These are phyloP conservation scores for Penicillium herquei DNA, from an alignment of 495 filamentous ascomycete genomes.

Conservation along the genomic window DNA sequence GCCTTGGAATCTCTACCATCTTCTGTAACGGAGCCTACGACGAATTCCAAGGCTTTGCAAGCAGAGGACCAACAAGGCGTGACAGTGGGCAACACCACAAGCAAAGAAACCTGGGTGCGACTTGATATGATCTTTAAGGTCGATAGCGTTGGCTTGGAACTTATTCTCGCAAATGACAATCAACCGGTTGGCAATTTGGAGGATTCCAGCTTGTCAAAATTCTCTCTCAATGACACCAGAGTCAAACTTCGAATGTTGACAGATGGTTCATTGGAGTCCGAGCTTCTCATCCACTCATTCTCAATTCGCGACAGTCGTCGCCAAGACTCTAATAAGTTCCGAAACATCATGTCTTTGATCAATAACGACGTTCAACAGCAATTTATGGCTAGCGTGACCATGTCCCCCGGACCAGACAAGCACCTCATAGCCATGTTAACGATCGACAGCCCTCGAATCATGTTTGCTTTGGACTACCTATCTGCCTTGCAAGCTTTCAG, in stretches of 20 bases:
- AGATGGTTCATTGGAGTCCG: constrained; percentile 88
- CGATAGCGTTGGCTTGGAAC: constrained; percentile 79
- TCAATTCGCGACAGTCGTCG: constrained; percentile 88
- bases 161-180: constrained; percentile 73
- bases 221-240: constrained; percentile 87
- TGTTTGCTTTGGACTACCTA: constrained; percentile 92
- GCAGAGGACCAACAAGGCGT: constrained; percentile 34
- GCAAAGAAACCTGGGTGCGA: constrained; percentile 79
- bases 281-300: constrained; percentile 90
- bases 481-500: constrained; percentile 85
- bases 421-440: constrained; percentile 88
- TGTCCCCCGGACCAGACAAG: constrained; percentile 80
- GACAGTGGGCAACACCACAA: constrained; percentile 60
- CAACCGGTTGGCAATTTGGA: constrained; percentile 75
- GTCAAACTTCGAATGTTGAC: constrained; percentile 94
- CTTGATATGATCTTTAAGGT: constrained; percentile 91
- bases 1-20: constrained; percentile 63
- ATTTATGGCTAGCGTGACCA: constrained; percentile 95
- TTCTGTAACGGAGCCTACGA: constrained; percentile 50
- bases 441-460: constrained; percentile 93
- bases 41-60: constrained; percentile 39
- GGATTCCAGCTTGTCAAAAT: constrained; percentile 82
- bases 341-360: constrained; percentile 95
- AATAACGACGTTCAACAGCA: constrained; percentile 91
- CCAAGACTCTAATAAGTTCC: constrained; percentile 87